Evolutionary conservation across 371 early-diverging fungal species (phyloP), one percentile per base, ranked within the genome.

Genomic region (Mucor piriformis): DNA sequence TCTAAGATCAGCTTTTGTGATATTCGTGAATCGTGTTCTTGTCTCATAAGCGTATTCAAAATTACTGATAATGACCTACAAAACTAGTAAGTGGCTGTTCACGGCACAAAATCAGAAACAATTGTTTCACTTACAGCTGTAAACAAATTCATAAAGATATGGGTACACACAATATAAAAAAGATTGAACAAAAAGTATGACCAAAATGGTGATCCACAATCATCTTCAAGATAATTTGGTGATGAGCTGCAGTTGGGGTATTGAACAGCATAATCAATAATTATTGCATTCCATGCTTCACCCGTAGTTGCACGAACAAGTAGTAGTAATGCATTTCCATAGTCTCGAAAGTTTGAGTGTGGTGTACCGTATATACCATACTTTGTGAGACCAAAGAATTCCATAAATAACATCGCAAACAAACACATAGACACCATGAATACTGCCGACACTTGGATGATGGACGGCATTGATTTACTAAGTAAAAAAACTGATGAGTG

Each of bases 21-120:
- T 67, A 15, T 73, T 67, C 1, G 85, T 85, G 38, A 82, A 83
- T 2, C 82, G 64, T 1, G 85, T 77, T 56, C 81, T 67, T 0
- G 81, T 79, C 29, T 83, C 83, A 49, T 85, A 85, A 0, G 85
- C 71, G 35, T 83, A 83, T 12, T 83, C 82, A 67, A 85, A 85
- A 44, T 85, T 85, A 50, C 79, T 82, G 60, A 85, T 80, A 25
- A 85, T 81, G 21, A 76, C 73, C 79, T 79, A 61, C 6, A 16
- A 23, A 46, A 10, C 5, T 15, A 11, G 37, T 13, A 24, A 48
- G 13, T 20, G 32, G n/a, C 4, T 7, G 21, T 50, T 13, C 18
- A 5, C 8, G 10, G 23, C 11, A 15, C 15, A 43, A 34, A 0
- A 16, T 27, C 33, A 5, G 18, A 10, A n/a, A 37, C 29, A 0